Conservation (phyloP, 1,284 basidiomycete genomes). For the Ceratobasidium sp. region DNA sequence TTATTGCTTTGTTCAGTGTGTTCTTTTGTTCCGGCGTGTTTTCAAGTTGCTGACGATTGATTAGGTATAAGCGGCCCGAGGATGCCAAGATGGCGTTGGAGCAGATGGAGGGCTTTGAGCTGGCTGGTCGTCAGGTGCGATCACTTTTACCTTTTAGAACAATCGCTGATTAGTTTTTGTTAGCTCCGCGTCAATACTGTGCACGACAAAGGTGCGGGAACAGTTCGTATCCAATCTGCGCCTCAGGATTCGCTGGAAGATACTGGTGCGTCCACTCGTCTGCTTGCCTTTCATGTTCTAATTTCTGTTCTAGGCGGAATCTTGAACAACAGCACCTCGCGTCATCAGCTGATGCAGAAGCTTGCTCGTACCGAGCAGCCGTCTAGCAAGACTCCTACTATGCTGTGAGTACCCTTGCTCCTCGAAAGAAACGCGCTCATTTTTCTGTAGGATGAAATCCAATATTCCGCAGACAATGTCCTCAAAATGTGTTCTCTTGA, state of each 20-base stretch:
- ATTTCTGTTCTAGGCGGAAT: constrained; percentile 60
- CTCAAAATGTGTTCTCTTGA: constrained; percentile 86
- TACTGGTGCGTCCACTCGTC: constrained; percentile 62
- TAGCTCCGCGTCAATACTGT: constrained; percentile 91
- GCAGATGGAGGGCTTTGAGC: constrained; percentile 98
- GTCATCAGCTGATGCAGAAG: constrained; percentile 99
- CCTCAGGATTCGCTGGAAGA: constrained; percentile 84
- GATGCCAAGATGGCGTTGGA: constrained; percentile 97
- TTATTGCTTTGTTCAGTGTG: constrained; percentile 96
- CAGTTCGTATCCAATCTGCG: constrained; percentile 42
- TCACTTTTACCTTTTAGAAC: constrained; percentile 45
- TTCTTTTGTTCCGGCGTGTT: constrained; percentile 13
- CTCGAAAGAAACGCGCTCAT: constrained; percentile 46
- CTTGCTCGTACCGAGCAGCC: constrained; percentile 90
- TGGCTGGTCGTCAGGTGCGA: constrained; percentile 90
- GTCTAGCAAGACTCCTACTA: constrained; percentile 65
- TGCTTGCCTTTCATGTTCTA: constrained; percentile 34
- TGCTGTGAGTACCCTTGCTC: constrained; percentile 64
- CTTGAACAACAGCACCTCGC: constrained; percentile 94
- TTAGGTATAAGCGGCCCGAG: constrained; percentile 85
- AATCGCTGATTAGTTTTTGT: constrained; percentile 43
- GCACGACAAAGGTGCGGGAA: constrained; percentile 84
- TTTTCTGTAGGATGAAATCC: constrained; percentile 65
- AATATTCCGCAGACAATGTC: constrained; percentile 83
- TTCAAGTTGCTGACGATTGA: neutral